A percentile compares a stretch with the other conserved stretches of the same genome.
These are phyloP conservation scores for Alternaria triticina DNA, from an alignment of 2,329 filamentous ascomycete species.

Conservation along the genomic window DNA sequence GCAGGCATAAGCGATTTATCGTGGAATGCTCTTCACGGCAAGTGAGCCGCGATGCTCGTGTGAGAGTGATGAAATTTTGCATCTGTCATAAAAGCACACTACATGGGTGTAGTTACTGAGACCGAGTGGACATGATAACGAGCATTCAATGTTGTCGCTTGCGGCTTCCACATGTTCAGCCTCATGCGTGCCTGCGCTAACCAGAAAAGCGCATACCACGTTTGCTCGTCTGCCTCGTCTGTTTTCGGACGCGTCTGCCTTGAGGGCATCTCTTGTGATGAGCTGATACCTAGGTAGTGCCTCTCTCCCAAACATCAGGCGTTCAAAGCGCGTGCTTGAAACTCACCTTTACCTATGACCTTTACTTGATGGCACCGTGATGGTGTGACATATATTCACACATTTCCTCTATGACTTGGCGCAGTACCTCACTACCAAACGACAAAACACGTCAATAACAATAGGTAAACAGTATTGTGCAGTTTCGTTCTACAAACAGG, in stretches of 20 bases:
- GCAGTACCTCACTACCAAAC: conserved; percentile 2
- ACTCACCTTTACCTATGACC: not conserved
- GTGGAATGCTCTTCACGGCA: not conserved
- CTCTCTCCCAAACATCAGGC: not conserved
- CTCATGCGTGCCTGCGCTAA: conserved; percentile 3
- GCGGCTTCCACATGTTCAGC: not conserved
- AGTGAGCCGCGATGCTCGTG: not conserved
- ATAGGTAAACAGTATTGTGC: not conserved
- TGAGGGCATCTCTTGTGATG: not conserved
- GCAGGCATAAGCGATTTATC: not conserved
- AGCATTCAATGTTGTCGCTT: not conserved
- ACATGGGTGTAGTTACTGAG: not conserved
- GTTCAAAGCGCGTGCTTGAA: not conserved
- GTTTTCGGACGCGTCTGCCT: conserved; percentile 8
- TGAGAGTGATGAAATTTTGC: not conserved
- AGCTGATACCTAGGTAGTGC: not conserved
- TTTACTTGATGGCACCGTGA: not conserved
- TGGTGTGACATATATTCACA: not conserved
- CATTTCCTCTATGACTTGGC: not conserved
- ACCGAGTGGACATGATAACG: not conserved
- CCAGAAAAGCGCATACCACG: not conserved
- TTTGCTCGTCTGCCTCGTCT: conserved; percentile 1
- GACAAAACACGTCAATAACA: not conserved
- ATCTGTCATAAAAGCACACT: not conserved
- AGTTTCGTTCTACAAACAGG: conserved; percentile 8